These are phyloP conservation scores for Termitomyces sp. DNA, from an alignment of 768 basidiomycete genomes.

Conservation along the genomic window DNA sequence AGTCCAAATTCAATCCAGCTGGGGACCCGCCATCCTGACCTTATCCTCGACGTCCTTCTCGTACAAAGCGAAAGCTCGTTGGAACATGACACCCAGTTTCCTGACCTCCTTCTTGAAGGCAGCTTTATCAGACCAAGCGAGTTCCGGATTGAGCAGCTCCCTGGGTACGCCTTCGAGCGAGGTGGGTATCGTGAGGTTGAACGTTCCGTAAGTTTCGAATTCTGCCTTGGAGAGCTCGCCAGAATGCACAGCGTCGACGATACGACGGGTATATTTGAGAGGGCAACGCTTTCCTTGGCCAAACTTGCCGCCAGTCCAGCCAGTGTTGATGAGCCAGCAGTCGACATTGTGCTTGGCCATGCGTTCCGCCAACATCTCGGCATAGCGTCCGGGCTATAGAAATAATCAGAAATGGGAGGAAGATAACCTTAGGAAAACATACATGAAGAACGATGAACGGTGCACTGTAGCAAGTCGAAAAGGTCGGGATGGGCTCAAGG, in stretches of 20 bases:
- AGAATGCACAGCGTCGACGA: conserved; percentile 95
- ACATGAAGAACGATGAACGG: conserved; percentile 99
- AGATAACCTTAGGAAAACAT: conserved; percentile 20
- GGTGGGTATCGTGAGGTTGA: conserved; percentile 84
- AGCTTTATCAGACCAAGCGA: conserved; percentile 86
- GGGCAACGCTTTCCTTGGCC: conserved; percentile 93
- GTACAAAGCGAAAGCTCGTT: conserved; percentile 89
- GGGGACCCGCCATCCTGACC: conserved; percentile 81
- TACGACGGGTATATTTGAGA: conserved; percentile 91
- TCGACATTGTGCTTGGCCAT: conserved; percentile 87
- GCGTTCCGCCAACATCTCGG: conserved; percentile 92
- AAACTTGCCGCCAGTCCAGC: conserved; percentile 93
- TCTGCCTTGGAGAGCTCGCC: conserved; percentile 85
- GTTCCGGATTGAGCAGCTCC: conserved; percentile 82
- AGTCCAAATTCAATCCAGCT: conserved; percentile 18
- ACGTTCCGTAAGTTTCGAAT: conserved; percentile 79
- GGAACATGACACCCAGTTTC: conserved; percentile 92
- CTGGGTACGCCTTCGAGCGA: conserved; percentile 80
- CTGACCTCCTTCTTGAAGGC: conserved; percentile 85
- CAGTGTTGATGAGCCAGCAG: conserved; percentile 99
- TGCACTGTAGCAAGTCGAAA: conserved; percentile 98
- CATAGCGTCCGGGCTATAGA: conserved; percentile 83
- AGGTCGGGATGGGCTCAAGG: conserved; percentile 96
- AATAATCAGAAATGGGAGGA: background rate
- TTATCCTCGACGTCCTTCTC: conserved; percentile 79